phyloP scores from a whole-genome alignment of 1,139 yeast genomes.

The Saccharomyces hybrid region DNA sequence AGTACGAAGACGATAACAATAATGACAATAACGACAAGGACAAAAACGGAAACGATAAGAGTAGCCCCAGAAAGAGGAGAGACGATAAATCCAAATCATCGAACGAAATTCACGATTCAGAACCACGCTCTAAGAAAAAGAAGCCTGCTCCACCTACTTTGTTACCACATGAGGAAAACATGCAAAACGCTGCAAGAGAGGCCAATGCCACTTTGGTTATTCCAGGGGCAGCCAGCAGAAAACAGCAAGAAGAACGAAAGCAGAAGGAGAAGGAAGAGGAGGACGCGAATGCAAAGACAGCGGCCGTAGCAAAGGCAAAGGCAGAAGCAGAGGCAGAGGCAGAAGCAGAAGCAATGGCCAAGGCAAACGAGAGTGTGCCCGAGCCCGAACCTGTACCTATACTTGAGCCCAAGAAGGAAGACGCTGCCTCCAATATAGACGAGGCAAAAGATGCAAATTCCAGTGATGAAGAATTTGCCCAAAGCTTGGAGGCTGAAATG shows the following conservation, averaged over 20 bases:
- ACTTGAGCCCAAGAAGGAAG: neutral
- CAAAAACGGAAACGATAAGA: constrained; percentile 8
- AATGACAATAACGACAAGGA: constrained; percentile 8
- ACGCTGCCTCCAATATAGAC: neutral
- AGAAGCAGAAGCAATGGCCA: neutral
- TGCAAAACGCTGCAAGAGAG: constrained; percentile 25
- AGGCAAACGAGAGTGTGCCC: neutral
- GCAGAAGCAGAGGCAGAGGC: neutral
- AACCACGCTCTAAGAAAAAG: constrained; percentile 15
- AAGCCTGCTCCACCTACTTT: constrained; percentile 30
- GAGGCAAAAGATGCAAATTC: constrained; percentile 17
- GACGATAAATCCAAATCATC: constrained; percentile 8
- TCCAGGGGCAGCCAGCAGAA: constrained; percentile 11
- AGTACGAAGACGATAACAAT: constrained; percentile 14
- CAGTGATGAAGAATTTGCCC: constrained; percentile 30
- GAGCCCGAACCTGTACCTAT: neutral
- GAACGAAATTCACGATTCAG: constrained; percentile 12
- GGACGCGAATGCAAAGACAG: constrained; percentile 3
- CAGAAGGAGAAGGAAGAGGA: constrained; percentile 3
- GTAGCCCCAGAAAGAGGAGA: constrained; percentile 8
- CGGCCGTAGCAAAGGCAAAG: neutral
- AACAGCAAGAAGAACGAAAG: constrained; percentile 1
- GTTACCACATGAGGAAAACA: constrained; percentile 25
- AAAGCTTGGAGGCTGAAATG: constrained; percentile 30
- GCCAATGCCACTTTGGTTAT: constrained; percentile 25